Evolutionary conservation across 768 basidiomycete genomes (phyloP).

Genomic region (Russula sp.): DNA sequence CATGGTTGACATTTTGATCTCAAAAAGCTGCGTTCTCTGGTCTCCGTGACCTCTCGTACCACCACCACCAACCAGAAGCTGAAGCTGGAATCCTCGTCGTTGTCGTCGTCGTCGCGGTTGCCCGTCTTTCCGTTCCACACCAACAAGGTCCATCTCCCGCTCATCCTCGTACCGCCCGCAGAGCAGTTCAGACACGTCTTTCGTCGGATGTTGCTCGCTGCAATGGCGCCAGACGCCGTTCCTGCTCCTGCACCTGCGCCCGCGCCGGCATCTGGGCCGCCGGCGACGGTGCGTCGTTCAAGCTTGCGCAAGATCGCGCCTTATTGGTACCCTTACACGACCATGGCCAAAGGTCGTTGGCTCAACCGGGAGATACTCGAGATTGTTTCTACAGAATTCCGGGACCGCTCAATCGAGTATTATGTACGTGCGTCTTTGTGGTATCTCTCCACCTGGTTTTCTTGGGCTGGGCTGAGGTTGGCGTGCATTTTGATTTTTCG

Average conservation of each 20-base stretch:
- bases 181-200: conserved; percentile 43
- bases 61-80: not conserved
- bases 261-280: not conserved
- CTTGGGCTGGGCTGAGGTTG: not conserved
- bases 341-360: too few species aligned
- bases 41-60: too few species aligned
- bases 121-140: conserved; percentile 20
- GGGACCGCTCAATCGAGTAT: conserved; percentile 91
- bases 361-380: too few species aligned
- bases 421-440: conserved; percentile 59
- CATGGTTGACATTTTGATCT: not conserved
- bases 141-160: too few species aligned
- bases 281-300: conserved; percentile 20
- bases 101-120: too few species aligned
- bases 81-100: conserved; percentile 12
- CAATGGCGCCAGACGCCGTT: too few species aligned
- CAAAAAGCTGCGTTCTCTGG: not conserved
- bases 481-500: not conserved
- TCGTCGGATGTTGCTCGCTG: conserved; percentile 22
- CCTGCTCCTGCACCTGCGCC: conserved; percentile 17
- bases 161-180: conserved; percentile 38
- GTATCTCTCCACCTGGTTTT: not conserved
- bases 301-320: conserved; percentile 76
- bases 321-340: conserved; percentile 91
- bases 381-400: conserved; percentile 90